Conservation (phyloP, 352 stramenopile species). For the Salisapilia sapeloensis region DNA sequence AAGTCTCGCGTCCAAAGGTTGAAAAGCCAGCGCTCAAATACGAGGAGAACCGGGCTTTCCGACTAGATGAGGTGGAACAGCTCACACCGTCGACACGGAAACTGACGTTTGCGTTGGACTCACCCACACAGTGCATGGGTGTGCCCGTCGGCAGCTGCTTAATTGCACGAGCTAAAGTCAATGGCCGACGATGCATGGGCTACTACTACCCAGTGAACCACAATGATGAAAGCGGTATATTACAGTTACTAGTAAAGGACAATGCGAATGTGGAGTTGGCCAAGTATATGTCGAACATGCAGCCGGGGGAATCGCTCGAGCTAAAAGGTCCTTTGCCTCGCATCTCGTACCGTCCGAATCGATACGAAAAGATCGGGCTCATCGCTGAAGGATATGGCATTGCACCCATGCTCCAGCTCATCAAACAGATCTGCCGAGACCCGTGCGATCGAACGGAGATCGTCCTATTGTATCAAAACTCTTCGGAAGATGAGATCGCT, state of each 20-base stretch:
- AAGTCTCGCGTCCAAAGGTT: no score
- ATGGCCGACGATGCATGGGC: slow-evolving; percentile 60
- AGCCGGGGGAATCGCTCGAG: slow-evolving; percentile 72
- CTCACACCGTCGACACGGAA: slow-evolving; percentile 6
- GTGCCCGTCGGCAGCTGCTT: slow-evolving; percentile 5
- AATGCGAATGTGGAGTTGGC: slow-evolving; percentile 76
- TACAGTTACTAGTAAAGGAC: slow-evolving; percentile 83
- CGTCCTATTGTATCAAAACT: slow-evolving; percentile 73
- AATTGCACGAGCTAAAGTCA: slow-evolving; percentile 19
- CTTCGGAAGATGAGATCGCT: slow-evolving; percentile 80
- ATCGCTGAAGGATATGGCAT: slow-evolving; percentile 83
- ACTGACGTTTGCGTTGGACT: slow-evolving; percentile 4
- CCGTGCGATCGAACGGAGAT: slow-evolving; percentile 72
- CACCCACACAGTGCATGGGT: slow-evolving; percentile 4
- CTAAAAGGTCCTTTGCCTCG: slow-evolving; percentile 85
- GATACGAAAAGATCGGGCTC: slow-evolving; percentile 80
- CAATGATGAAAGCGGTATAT: slow-evolving; percentile 65
- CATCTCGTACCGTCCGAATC: slow-evolving; percentile 75
- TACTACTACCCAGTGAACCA: slow-evolving; percentile 82
- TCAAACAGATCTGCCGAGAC: slow-evolving; percentile 72
- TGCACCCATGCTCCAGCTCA: slow-evolving; percentile 82
- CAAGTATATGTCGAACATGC: slow-evolving; percentile 72
- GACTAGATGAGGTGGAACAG: slow-evolving; percentile 5
- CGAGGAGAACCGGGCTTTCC: slow-evolving; percentile 6
- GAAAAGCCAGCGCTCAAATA: no score